phyloP scores from a whole-genome alignment of 75 land plant species.

The Ceratopteris richardii region DNA sequence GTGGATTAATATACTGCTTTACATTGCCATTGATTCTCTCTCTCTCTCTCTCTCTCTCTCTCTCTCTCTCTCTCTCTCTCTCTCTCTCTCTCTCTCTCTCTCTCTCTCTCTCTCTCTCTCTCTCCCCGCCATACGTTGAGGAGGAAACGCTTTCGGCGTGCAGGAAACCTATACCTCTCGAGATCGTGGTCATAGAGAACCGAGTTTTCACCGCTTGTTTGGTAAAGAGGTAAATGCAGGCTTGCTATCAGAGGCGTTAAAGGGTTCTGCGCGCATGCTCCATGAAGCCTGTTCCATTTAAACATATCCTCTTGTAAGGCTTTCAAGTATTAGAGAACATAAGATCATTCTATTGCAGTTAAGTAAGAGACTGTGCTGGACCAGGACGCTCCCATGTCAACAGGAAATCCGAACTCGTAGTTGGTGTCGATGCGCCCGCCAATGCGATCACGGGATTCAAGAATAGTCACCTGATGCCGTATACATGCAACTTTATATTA shows the following conservation, averaged over 20 bases:
- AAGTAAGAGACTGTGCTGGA: background rate
- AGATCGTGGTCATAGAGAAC: conserved; percentile 49
- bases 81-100: too few species aligned
- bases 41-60: too few species aligned
- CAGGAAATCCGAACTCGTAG: conserved; percentile 44
- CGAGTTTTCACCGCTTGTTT: conserved; percentile 44
- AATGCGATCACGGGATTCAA: conserved; percentile 41
- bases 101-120: too few species aligned
- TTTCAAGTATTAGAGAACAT: background rate
- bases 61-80: too few species aligned
- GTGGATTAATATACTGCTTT: too few species aligned
- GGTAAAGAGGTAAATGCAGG: conserved; percentile 37
- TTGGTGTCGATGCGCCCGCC: conserved; percentile 46
- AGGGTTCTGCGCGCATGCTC: conserved; percentile 39
- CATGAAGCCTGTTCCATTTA: conserved; percentile 33
- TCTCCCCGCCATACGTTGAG: too few species aligned
- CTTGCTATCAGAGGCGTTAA: conserved; percentile 38
- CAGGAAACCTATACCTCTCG: conserved; percentile 24
- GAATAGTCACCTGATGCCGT: conserved; percentile 29
- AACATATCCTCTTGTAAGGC: too few species aligned
- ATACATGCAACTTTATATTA: background rate
- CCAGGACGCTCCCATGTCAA: conserved; percentile 54
- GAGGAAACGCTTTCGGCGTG: too few species aligned
- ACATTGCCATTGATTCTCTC: too few species aligned
- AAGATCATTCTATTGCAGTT: background rate